These are phyloP conservation scores for Puccinia coronata DNA, from an alignment of 1,284 basidiomycete genomes.

Conservation along the genomic window DNA sequence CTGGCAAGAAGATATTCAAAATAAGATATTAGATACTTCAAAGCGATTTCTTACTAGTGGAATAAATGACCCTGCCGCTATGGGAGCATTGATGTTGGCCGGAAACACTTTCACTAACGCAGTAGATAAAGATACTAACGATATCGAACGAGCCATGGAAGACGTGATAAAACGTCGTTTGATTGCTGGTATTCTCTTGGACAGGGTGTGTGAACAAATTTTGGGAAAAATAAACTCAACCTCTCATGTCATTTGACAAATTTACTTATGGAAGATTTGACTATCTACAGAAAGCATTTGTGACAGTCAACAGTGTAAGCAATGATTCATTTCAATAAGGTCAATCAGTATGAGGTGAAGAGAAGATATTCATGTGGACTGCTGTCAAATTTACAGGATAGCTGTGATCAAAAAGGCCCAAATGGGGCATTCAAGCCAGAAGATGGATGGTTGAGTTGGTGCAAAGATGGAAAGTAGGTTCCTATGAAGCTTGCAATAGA, in stretches of 20 bases:
- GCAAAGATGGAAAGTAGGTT: slow-evolving; percentile 37
- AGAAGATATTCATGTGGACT: not conserved
- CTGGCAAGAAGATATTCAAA: slow-evolving; percentile 21
- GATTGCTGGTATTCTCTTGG: not conserved
- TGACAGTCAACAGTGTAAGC: slow-evolving; percentile 29
- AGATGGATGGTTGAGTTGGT: slow-evolving; percentile 41
- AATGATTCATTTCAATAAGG: not conserved
- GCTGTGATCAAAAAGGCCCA: slow-evolving; percentile 27
- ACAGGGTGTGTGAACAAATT: not conserved
- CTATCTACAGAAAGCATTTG: slow-evolving; percentile 35
- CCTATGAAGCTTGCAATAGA: no score
- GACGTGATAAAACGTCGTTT: slow-evolving; percentile 17
- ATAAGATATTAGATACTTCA: not conserved
- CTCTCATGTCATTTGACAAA: no score
- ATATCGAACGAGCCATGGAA: slow-evolving; percentile 14
- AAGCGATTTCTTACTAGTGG: slow-evolving; percentile 1
- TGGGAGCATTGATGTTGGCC: not conserved
- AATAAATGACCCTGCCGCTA: slow-evolving; percentile 15
- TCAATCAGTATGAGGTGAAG: not conserved
- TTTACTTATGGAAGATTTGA: no score
- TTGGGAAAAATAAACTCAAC: not conserved
- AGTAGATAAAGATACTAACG: not conserved
- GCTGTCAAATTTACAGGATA: not conserved
- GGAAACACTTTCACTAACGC: slow-evolving; percentile 16
- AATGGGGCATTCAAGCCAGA: slow-evolving; percentile 44